Evolutionary conservation across 768 basidiomycete species (phyloP), one percentile per base, ranked within the genome.

Genomic region (Mycena alexandri): DNA sequence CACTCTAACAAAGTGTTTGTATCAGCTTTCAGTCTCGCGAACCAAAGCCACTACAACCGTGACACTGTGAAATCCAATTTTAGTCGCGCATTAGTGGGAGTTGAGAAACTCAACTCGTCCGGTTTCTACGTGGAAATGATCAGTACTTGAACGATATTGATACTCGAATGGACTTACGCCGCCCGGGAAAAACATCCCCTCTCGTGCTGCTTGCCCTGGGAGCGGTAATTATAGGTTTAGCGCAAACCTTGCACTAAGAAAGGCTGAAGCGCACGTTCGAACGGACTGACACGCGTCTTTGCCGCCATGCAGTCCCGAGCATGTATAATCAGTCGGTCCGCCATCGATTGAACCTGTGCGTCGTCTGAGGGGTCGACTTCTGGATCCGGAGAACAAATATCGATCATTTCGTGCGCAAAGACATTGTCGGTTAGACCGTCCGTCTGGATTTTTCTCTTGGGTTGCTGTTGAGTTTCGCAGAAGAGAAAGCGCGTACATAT

Each of bases 281-380:
- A 88, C 2, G 87, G 87, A 68, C 84, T 86, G 22, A 79, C 77
- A 53, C 84, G 79, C 68, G 77, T 80, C 48, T 77, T 80, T 65
- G 85, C 83, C 52, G 73, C 75, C 87, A 88, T 88, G 70, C 85
- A 87, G 38, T 74, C 71, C 52, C 75, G 77, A 7, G 87, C 84
- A 47, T 87, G 85, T 29, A 85, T 79, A 8, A 88, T 81, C n/a
- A 86, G 78, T 17, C 84, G 81, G 59, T 88, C 84, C 13, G 87
- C 85, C 73, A 89, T 84, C 13, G 79, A 77, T 68, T 88, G 84
- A 17, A 81, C 86, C 64, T 83, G 84, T n/a, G 66, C 70, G 54
- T 64, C 70, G 60, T 71, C 66, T 17, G 66, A 61, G 11, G 46
- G 47, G 47, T 59, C 62, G 5, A 50, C 52, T 19, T 73, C 74